phyloP scores from a whole-genome alignment of 2,329 filamentous ascomycete species.

The Aaosphaeria pasadenensis region DNA sequence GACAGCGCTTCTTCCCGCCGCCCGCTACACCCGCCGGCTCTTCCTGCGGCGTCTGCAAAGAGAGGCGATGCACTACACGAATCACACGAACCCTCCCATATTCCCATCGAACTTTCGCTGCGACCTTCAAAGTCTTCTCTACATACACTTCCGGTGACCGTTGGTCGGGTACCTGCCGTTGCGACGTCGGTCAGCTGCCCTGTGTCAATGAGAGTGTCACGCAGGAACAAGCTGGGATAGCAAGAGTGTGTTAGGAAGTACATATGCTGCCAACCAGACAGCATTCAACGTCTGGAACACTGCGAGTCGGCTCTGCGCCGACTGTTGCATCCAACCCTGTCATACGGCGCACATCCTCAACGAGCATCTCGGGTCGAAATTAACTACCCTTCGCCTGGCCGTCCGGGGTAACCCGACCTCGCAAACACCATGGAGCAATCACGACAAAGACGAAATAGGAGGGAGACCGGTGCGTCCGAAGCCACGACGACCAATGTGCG shows the following conservation, averaged over 20 bases:
- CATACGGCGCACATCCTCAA: too few species aligned
- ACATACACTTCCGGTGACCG: neutral
- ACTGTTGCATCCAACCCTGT: neutral
- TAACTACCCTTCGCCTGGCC: too few species aligned
- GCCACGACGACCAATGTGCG: constrained; percentile 9
- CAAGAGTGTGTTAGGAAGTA: neutral
- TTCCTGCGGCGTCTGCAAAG: neutral
- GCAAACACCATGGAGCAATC: constrained; percentile 22
- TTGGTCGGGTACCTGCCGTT: constrained; percentile 6
- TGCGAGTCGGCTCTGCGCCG: constrained; percentile 3
- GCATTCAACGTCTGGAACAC: constrained; percentile 1
- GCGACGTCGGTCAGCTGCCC: constrained; percentile 4
- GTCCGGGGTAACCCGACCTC: too few species aligned
- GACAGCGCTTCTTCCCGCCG: neutral
- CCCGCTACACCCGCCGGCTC: neutral
- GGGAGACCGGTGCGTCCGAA: constrained; percentile 22
- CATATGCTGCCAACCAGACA: constrained; percentile 2
- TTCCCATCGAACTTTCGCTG: too few species aligned
- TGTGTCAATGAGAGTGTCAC: constrained; percentile 19
- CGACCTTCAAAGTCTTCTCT: too few species aligned
- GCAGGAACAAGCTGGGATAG: neutral
- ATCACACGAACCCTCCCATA: too few species aligned
- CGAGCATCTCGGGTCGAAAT: too few species aligned
- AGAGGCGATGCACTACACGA: neutral
- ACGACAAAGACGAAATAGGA: constrained; percentile 17